Evolutionary conservation across 2,329 filamentous ascomycete genomes (phyloP), one percentile per base, ranked within the genome.

Genomic region (Amylocarpus encephaloides): DNA sequence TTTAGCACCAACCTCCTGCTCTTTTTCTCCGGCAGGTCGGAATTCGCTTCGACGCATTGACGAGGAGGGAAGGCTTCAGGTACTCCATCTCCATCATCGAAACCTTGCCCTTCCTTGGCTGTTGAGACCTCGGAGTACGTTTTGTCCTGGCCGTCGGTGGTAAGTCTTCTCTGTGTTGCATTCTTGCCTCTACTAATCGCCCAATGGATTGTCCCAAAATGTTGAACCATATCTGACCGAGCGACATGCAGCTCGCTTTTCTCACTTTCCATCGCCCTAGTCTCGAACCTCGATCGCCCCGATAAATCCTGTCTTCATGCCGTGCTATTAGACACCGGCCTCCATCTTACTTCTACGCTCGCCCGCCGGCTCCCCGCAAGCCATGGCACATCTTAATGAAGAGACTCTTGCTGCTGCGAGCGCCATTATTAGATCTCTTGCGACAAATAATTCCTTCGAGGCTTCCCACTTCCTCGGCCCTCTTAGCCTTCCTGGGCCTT

Each of bases 401-500:
- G 70, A 74, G 64, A 74, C 74, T 59, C 68, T 81, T 66, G 72
- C 70, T 59, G 76, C 77, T 41, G 73, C 74, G 34, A 73, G 76
- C 60, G 71, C 76, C 62, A 71, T 81, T 57, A 69, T 82, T 58
- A 73, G 74, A 60, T 72, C 70, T 54, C 68, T 82, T 52, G 78
- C 76, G 52, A 65, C 55, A 30, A 61, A 52, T 45, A 46, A 50
- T 43, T 41, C 53, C 19, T 26, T 56, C n/a, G 46, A 52, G 15
- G 34, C 43, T 7, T 36, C 43, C 30, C 35, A 38, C 26, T 12
- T n/a, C 18, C 26, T 10, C 26, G 36, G 42, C 1, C 35, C 40
- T 10, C 76, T 92, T 64, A 78, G 77, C 55, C 77, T 97, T 19
- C 91, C 92, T 12, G 93, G 93, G 51, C 77, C 80, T 51, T 79